Evolutionary conservation across 2,329 filamentous ascomycete genomes (phyloP).

Genomic region (Hypoxylon sp.): DNA sequence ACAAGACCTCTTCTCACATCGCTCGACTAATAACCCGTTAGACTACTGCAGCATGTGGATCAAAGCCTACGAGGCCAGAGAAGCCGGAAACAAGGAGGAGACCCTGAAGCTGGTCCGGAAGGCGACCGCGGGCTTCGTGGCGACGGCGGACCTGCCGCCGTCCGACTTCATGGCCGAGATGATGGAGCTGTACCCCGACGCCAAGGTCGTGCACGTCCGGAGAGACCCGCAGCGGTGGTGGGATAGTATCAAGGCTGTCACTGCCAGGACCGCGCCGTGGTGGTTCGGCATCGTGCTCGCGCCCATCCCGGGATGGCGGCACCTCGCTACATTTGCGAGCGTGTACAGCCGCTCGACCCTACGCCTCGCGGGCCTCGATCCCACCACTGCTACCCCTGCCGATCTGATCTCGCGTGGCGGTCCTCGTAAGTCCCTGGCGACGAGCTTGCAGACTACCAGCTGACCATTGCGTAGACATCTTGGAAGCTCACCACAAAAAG

Average conservation of each 20-base stretch:
- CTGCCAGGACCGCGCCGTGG: conserved; percentile 19
- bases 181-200: conserved; percentile 37
- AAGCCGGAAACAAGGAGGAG: conserved; percentile 32
- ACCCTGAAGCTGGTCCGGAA: conserved; percentile 35
- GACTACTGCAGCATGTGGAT: conserved; percentile 38
- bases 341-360: conserved; percentile 24
- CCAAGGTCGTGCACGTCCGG: conserved; percentile 33
- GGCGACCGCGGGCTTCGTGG: conserved; percentile 35
- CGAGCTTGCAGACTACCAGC: neutral
- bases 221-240: conserved; percentile 36
- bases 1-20: no score
- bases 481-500: conserved; percentile 25
- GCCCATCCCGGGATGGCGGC: conserved; percentile 36
- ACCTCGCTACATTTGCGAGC: conserved; percentile 25
- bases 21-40: neutral
- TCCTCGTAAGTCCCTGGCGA: conserved; percentile 25
- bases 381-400: conserved; percentile 18
- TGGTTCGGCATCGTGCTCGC: conserved; percentile 23
- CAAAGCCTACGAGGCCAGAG: conserved; percentile 37
- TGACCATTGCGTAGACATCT: conserved; percentile 16
- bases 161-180: conserved; percentile 37
- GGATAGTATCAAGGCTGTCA: conserved; percentile 32
- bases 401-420: conserved; percentile 27
- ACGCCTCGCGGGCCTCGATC: conserved; percentile 24
- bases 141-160: conserved; percentile 33